phyloP scores from a whole-genome alignment of 495 filamentous ascomycete species.

The Aspergillus coremiiformis region DNA sequence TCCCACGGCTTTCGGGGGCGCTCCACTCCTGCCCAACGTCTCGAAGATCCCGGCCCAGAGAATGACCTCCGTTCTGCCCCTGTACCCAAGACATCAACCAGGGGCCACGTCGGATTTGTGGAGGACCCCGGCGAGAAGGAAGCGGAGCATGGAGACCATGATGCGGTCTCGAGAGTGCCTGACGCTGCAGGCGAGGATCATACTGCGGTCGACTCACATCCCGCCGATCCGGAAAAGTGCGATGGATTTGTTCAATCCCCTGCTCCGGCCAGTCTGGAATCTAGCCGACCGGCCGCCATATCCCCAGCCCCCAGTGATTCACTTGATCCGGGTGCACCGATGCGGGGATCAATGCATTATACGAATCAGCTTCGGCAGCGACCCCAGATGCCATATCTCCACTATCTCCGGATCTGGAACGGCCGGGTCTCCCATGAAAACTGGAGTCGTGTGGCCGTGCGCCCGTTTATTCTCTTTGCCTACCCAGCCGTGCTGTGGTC shows the following conservation, averaged over 20 bases:
- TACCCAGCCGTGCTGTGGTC: constrained; percentile 94
- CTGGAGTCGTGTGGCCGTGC: constrained; percentile 67
- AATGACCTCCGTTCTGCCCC: constrained; percentile 2
- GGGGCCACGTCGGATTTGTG: constrained; percentile 52
- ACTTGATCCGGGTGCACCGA: constrained; percentile 16
- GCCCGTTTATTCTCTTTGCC: constrained; percentile 77
- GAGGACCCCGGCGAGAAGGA: constrained; percentile 24
- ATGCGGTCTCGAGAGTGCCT: background rate
- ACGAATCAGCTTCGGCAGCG: constrained; percentile 52
- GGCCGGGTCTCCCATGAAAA: constrained; percentile 70
- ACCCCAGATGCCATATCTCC: constrained; percentile 58
- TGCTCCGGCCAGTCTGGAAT: constrained; percentile 14
- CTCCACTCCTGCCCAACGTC: constrained; percentile 18
- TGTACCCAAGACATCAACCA: constrained; percentile 22
- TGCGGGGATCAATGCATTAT: constrained; percentile 38
- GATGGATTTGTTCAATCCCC: constrained; percentile 8
- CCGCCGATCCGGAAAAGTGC: constrained; percentile 11
- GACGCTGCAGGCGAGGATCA: background rate
- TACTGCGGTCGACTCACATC: background rate
- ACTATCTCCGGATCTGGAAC: constrained; percentile 65
- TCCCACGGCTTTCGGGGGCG: constrained; percentile 31
- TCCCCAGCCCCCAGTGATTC: constrained; percentile 33
- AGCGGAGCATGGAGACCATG: background rate
- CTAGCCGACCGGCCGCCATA: constrained; percentile 7
- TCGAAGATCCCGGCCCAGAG: constrained; percentile 6